Conservation (phyloP, 2,329 filamentous ascomycete genomes). For the Tolypocladium tundrense region DNA sequence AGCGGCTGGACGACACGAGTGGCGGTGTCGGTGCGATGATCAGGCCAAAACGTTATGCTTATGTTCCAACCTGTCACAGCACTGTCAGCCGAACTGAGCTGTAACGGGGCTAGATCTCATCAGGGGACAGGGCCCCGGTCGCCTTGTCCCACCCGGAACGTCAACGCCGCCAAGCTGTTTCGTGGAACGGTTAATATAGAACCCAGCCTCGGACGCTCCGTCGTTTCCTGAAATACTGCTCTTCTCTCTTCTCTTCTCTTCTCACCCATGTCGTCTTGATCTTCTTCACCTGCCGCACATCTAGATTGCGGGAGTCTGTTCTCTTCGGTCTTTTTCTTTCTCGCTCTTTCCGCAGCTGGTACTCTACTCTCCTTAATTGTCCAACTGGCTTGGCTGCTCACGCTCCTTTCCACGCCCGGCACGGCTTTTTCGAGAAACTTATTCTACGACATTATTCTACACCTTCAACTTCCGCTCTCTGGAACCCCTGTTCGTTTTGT, state of each 20-base stretch:
- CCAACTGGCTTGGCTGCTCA: conserved; percentile 50
- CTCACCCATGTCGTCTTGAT: background rate
- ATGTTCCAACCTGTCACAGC: conserved; percentile 10
- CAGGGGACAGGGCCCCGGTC: conserved; percentile 6
- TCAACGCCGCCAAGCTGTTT: conserved; percentile 9
- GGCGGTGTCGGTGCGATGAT: conserved; percentile 5
- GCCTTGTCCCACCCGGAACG: conserved; percentile 8
- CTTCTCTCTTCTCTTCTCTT: conserved; percentile 10
- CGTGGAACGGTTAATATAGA: conserved; percentile 5
- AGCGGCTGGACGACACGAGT: background rate
- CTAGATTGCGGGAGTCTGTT: background rate
- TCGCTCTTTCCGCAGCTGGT: conserved; percentile 18
- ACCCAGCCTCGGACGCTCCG: background rate
- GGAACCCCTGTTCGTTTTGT: background rate
- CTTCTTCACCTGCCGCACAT: background rate
- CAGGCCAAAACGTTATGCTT: conserved; percentile 12
- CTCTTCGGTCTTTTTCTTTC: background rate
- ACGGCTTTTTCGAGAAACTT: background rate
- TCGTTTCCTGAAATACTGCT: background rate
- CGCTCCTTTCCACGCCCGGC: conserved; percentile 31
- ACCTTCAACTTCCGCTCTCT: background rate
- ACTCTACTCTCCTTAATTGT: conserved; percentile 24
- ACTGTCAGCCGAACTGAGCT: conserved; percentile 8
- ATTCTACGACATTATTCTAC: background rate
- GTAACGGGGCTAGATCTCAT: conserved; percentile 18